These are phyloP conservation scores for Suillus weaverae DNA, from an alignment of 768 basidiomycete genomes.

Conservation along the genomic window DNA sequence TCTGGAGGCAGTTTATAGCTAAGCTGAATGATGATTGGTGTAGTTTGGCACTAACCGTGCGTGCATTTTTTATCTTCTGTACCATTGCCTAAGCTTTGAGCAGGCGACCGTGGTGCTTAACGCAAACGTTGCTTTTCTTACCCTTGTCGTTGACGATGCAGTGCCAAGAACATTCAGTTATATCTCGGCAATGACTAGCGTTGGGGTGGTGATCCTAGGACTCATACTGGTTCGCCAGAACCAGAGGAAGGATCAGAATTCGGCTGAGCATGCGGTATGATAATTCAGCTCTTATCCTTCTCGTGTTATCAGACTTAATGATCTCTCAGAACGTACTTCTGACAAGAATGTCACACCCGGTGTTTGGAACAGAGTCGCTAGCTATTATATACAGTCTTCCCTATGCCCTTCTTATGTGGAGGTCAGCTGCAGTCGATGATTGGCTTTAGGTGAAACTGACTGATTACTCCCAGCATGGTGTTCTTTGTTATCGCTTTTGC, in stretches of 20 bases:
- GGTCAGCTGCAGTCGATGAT: constrained; percentile 17
- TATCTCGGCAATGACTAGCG: constrained; percentile 35
- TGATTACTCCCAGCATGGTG: neutral
- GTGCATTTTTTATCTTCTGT: constrained; percentile 16
- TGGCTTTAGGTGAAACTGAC: neutral
- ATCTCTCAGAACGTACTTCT: constrained; percentile 19
- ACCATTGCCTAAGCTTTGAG: neutral
- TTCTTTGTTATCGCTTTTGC: neutral
- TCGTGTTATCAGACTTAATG: neutral
- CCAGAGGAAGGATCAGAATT: constrained; percentile 25
- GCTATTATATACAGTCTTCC: constrained; percentile 34
- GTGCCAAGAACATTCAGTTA: constrained; percentile 37
- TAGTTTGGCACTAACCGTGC: constrained; percentile 47
- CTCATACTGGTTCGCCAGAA: constrained; percentile 40
- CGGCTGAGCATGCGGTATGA: constrained; percentile 31
- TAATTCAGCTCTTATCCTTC: constrained; percentile 4
- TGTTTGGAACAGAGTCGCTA: constrained; percentile 25
- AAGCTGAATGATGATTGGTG: constrained; percentile 48
- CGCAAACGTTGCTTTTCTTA: constrained; percentile 53
- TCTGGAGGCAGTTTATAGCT: constrained; percentile 42
- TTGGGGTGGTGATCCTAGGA: constrained; percentile 36
- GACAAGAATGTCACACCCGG: constrained; percentile 9
- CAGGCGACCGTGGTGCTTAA: constrained; percentile 51
- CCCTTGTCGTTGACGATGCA: constrained; percentile 31
- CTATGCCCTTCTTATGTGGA: constrained; percentile 32